Conservation (phyloP, 208 protist species). For the Perkinsela sp. region DNA sequence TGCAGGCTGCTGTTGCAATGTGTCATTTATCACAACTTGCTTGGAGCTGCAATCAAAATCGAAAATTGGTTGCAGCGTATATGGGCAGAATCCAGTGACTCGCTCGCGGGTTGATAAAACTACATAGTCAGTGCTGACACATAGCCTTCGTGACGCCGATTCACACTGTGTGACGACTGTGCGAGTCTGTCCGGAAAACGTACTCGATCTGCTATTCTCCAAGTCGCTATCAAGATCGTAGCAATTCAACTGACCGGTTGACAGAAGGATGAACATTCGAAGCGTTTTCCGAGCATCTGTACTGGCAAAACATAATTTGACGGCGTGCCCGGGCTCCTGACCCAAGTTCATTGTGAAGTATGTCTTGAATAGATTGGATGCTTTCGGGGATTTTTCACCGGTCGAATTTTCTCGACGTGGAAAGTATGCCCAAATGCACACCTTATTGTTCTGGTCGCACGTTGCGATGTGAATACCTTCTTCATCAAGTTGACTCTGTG, state of each 20-base stretch:
- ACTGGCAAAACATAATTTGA: neutral
- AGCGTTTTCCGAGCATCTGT: neutral
- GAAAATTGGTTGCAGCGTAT: neutral
- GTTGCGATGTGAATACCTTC: neutral
- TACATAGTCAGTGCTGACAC: neutral
- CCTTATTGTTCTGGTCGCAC: neutral
- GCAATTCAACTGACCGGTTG: neutral
- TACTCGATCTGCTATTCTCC: neutral
- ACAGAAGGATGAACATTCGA: neutral
- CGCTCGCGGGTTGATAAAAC: neutral
- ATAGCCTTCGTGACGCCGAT: neutral
- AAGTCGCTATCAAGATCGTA: neutral
- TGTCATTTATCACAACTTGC: neutral
- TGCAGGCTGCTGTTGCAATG: neutral
- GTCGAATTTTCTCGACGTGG: neutral
- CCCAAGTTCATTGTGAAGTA: neutral
- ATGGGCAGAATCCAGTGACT: neutral
- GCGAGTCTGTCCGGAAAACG: neutral
- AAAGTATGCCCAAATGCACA: neutral
- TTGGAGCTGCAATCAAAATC: neutral
- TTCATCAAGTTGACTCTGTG: too few relatives aligned
- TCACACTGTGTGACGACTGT: neutral
- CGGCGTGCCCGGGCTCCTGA: neutral
- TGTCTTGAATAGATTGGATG: neutral
- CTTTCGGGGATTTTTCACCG: neutral